Evolutionary conservation across 2,329 filamentous ascomycete species (phyloP).

Genomic region (Claviceps africana): DNA sequence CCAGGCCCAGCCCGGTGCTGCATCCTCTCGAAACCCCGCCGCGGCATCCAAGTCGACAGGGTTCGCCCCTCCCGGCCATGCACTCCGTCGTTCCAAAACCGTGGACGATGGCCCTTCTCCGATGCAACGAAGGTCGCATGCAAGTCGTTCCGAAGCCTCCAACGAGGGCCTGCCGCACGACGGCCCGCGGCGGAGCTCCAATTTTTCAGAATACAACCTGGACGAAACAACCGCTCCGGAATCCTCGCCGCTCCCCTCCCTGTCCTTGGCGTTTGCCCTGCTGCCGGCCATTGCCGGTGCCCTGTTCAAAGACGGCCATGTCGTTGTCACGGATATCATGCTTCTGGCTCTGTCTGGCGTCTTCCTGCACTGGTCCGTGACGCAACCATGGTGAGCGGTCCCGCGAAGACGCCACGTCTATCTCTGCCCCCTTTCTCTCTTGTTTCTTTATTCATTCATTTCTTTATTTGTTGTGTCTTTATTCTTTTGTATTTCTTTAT

Average conservation of each 20-base stretch:
- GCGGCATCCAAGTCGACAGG: constrained; percentile 4
- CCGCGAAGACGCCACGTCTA: too few relatives aligned
- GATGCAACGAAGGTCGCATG: constrained; percentile 6
- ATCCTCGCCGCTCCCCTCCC: constrained; percentile 58
- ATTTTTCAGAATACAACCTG: constrained; percentile 62
- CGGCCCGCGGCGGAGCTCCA: constrained; percentile 54
- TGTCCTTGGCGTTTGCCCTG: constrained; percentile 72
- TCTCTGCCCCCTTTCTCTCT: too few relatives aligned
- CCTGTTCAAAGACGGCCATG: constrained; percentile 71
- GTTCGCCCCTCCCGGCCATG: constrained; percentile 17
- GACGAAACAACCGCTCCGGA: constrained; percentile 45
- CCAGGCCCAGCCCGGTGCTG: background rate
- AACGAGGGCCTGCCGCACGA: constrained; percentile 11
- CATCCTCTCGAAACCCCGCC: background rate
- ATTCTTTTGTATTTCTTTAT: too few relatives aligned
- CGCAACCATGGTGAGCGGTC: constrained; percentile 62
- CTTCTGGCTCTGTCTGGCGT: constrained; percentile 66
- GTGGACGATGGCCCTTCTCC: constrained; percentile 21
- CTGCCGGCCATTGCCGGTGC: constrained; percentile 75
- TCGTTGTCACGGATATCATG: constrained; percentile 73
- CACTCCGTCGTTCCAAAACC: constrained; percentile 27
- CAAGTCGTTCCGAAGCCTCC: constrained; percentile 14
- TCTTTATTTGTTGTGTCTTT: too few relatives aligned
- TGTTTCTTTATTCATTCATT: too few relatives aligned
- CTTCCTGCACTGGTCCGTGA: constrained; percentile 85